phyloP scores from a whole-genome alignment of 139 green algal genomes.

The Nannochloris sp. region DNA sequence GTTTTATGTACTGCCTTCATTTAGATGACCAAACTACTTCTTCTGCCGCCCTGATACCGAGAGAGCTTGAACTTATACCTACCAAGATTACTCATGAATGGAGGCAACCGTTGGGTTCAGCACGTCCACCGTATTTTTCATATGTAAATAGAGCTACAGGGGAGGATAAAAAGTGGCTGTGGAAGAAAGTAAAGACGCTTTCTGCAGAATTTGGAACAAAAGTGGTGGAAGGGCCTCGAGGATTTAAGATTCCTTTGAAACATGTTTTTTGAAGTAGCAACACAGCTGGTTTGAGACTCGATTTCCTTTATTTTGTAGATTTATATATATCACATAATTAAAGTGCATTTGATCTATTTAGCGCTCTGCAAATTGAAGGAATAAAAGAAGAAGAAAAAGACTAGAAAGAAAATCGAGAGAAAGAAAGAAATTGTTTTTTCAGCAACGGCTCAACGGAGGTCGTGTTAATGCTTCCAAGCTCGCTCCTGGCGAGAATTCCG shows the following conservation, averaged over 20 bases:
- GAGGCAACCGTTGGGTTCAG: background rate
- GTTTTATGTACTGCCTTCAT: conserved; percentile 31
- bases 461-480: conserved; percentile 44
- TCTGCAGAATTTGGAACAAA: background rate
- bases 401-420: too few relatives aligned
- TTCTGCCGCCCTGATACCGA: too few relatives aligned
- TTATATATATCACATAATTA: background rate
- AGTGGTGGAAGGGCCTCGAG: background rate
- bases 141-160: background rate
- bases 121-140: background rate
- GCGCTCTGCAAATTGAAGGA: too few relatives aligned
- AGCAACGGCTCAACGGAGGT: conserved; percentile 8
- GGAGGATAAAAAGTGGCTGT: background rate
- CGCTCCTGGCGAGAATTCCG: conserved; percentile 43
- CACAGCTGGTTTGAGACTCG: background rate
- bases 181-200: background rate
- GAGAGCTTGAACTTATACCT: conserved; percentile 8
- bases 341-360: too few relatives aligned
- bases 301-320: background rate
- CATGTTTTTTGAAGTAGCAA: background rate
- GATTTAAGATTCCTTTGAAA: background rate
- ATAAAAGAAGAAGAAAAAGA: background rate
- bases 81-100: conserved; percentile 6
- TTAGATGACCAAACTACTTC: background rate
- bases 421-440: too few relatives aligned